Base-by-base conservation (phyloP, 23 red algal species). In the Cyanidium caldarium region DNA sequence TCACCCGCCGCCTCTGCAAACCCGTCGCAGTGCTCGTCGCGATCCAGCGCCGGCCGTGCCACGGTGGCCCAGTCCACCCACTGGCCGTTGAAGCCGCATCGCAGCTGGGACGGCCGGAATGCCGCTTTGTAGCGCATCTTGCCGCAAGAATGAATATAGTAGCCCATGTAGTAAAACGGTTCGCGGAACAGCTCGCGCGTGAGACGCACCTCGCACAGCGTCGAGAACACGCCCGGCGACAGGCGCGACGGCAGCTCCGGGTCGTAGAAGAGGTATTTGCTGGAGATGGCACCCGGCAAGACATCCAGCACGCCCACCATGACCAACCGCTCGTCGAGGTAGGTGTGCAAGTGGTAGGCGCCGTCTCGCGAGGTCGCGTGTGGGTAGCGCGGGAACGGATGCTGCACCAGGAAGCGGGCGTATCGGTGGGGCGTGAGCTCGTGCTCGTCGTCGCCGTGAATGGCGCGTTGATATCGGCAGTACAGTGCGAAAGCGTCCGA, bases 81-180 rank as follows among this genome's bases (percentile, higher is more conserved):
- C 2, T 57, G 70, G 66, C 69, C 73, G 3, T 77, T 83, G 15
- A 44, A 51, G 30, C 86, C 89, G 75, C 89, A 94, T 0, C 82
- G 69, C 36, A 94, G 44, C 71, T 94, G 70, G 14, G 78, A 82
- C 3, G 79, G 79, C 34, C 39, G 44, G 57, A 77, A 94, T 0
- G 68, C 33, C 16, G 65, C 75, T 44, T 94, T 94, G 56, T 94
- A 94, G 15, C 40, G 44, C 89, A 94, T 94, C 67, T 94, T 94
- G 15, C 66, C 39, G 72, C 83, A 87, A 0, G 68, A 72, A 37
- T 94, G 82, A 67, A 94, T 94, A 67, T 94, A 94, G 51, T 77
- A 94, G 25, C 89, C 89, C 79, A 94, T 86, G 66, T 84, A 86
- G 58, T 94, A 94, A 68, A 79, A 84, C 13, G 46, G 77, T 38